phyloP scores from a whole-genome alignment of 1,284 basidiomycete species.

The Somion occarium region DNA sequence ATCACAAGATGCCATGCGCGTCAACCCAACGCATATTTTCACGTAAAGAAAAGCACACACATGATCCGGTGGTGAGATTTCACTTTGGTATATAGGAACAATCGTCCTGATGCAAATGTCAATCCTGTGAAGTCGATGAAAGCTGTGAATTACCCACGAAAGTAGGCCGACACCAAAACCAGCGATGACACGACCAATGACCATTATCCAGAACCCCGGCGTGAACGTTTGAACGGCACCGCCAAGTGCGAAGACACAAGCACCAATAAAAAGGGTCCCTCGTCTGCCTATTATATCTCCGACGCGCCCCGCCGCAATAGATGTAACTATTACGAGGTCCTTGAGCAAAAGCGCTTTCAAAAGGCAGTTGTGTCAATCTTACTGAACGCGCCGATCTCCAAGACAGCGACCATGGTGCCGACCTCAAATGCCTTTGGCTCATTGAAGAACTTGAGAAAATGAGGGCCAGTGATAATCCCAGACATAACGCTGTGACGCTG shows the following conservation, averaged over 20 bases:
- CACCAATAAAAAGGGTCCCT: constrained; percentile 85
- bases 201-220: constrained; percentile 80
- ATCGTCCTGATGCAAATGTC: constrained; percentile 61
- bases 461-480: constrained; percentile 90
- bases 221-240: constrained; percentile 90
- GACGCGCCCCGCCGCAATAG: constrained; percentile 82
- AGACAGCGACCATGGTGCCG: constrained; percentile 88
- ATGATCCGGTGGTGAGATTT: constrained; percentile 93
- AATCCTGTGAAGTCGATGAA: constrained; percentile 4
- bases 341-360: constrained; percentile 3
- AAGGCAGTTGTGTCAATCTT: constrained; percentile 20
- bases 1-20: too few species aligned
- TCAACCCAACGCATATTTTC: too few species aligned
- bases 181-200: constrained; percentile 82
- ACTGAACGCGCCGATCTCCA: constrained; percentile 93
- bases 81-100: constrained; percentile 96
- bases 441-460: constrained; percentile 82
- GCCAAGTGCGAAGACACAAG: constrained; percentile 84
- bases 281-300: constrained; percentile 88
- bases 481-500: constrained; percentile 75
- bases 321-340: constrained; percentile 60
- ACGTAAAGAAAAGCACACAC: constrained; percentile 38
- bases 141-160: constrained; percentile 50
- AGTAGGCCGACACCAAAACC: constrained; percentile 94
- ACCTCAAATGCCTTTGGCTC: constrained; percentile 66